A percentile compares a stretch with the other conserved stretches of the same genome.
Evolutionary conservation across 495 filamentous ascomycete species (phyloP).

Genomic region (Aspergillus indologenus): DNA sequence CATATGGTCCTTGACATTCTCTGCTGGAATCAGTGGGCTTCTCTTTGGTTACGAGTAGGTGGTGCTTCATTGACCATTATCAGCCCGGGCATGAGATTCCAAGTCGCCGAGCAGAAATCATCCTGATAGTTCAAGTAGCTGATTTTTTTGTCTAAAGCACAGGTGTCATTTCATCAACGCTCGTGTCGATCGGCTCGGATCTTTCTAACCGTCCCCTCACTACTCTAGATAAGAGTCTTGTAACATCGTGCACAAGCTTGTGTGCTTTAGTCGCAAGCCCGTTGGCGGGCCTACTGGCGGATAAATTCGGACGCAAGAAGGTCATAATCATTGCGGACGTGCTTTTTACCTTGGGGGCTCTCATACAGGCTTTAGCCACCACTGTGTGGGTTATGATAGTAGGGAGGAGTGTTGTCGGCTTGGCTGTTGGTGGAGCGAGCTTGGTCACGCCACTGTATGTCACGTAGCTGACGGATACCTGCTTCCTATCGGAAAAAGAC

Average conservation of each 20-base stretch:
- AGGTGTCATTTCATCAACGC: constrained; percentile 83
- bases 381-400: constrained; percentile 69
- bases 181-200: constrained; percentile 73
- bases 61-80: neutral
- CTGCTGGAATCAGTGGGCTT: constrained; percentile 80
- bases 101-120: neutral
- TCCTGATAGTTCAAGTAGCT: constrained; percentile 15
- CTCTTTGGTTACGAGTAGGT: constrained; percentile 79
- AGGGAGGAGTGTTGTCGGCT: constrained; percentile 76
- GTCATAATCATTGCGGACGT: constrained; percentile 78
- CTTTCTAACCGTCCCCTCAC: constrained; percentile 66
- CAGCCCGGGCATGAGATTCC: neutral
- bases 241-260: constrained; percentile 78
- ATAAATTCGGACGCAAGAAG: constrained; percentile 66
- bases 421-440: constrained; percentile 79
- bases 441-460: constrained; percentile 74
- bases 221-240: constrained; percentile 76
- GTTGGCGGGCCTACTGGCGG: constrained; percentile 70
- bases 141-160: constrained; percentile 53
- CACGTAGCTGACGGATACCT: neutral
- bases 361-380: constrained; percentile 62
- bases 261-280: constrained; percentile 78
- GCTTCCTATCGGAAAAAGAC: neutral
- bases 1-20: constrained; percentile 74
- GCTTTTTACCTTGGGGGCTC: constrained; percentile 72